Conservation (phyloP, 2,329 filamentous ascomycete species). For the Pestalotiopsis fici region DNA sequence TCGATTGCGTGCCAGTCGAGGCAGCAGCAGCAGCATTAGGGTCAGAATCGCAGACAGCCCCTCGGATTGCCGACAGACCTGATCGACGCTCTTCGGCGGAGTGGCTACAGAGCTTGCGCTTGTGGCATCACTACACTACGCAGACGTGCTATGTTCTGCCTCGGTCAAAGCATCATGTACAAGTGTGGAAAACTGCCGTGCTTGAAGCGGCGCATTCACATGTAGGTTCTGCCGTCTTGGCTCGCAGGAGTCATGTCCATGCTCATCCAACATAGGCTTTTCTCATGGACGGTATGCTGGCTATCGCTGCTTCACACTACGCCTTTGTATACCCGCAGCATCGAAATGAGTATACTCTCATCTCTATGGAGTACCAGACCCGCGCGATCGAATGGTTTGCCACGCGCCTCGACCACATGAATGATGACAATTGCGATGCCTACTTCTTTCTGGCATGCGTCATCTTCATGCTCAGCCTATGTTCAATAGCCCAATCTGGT, state of each 20-base stretch:
- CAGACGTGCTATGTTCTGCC: conserved; percentile 4
- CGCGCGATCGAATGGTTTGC: conserved; percentile 16
- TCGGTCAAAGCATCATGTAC: conserved; percentile 1
- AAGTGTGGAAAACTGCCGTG: conserved; percentile 15
- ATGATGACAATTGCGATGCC: conserved; percentile 17
- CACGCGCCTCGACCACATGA: conserved; percentile 15
- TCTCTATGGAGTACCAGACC: conserved; percentile 18
- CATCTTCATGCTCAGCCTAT: conserved; percentile 20
- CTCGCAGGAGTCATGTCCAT: too few species aligned
- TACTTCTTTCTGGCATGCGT: conserved; percentile 20
- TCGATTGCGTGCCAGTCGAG: background rate
- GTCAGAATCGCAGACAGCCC: background rate
- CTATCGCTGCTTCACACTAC: conserved; percentile 17
- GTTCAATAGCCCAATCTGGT: conserved; percentile 13
- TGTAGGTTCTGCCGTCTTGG: background rate
- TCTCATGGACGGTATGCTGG: conserved; percentile 20
- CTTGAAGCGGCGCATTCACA: conserved; percentile 6
- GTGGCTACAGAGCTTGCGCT: conserved; percentile 12
- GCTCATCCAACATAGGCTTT: conserved; percentile 13
- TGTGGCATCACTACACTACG: conserved; percentile 11
- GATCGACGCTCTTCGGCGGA: conserved; percentile 34
- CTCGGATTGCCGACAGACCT: background rate
- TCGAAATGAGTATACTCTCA: conserved; percentile 12
- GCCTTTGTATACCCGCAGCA: conserved; percentile 15
- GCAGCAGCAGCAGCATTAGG: background rate